Conservation (phyloP, 352 stramenopile species). For the Stephanocyclus meneghinianus region DNA sequence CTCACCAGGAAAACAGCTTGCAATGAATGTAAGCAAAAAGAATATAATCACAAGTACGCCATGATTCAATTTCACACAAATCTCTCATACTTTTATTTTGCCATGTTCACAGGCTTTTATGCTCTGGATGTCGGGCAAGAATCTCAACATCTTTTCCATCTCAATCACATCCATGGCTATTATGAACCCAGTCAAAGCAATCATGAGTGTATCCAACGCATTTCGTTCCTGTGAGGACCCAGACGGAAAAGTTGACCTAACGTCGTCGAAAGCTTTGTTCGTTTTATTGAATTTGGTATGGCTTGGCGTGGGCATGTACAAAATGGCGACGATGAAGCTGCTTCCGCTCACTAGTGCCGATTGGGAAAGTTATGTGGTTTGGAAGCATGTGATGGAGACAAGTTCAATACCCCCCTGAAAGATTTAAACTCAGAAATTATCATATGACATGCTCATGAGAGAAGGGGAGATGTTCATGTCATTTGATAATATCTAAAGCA, state of each 20-base stretch:
- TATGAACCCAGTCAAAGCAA: slow-evolving; percentile 66
- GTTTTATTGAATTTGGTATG: slow-evolving; percentile 77
- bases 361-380: slow-evolving; percentile 76
- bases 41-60: no score
- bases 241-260: slow-evolving; percentile 65
- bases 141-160: slow-evolving; percentile 83
- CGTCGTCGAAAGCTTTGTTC: slow-evolving; percentile 71
- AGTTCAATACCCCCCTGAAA: slow-evolving; percentile 71
- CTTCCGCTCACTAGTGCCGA: slow-evolving; percentile 78
- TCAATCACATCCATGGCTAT: slow-evolving; percentile 69
- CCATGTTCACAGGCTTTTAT: slow-evolving; percentile 57
- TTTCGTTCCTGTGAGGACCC: slow-evolving; percentile 70
- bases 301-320: slow-evolving; percentile 79
- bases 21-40: slow-evolving; percentile 63
- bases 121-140: slow-evolving; percentile 80
- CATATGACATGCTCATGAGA: no score
- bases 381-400: slow-evolving; percentile 82
- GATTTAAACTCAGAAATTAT: no score
- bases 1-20: slow-evolving; percentile 72
- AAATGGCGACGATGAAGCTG: slow-evolving; percentile 79
- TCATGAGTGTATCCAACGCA: slow-evolving; percentile 61
- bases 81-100: no score
- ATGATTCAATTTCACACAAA: no score
- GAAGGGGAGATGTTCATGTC: no score
- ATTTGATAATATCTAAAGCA: no score